phyloP scores from a whole-genome alignment of 176 grass and related monocot genomes.

The Aegilops sharonensis region DNA sequence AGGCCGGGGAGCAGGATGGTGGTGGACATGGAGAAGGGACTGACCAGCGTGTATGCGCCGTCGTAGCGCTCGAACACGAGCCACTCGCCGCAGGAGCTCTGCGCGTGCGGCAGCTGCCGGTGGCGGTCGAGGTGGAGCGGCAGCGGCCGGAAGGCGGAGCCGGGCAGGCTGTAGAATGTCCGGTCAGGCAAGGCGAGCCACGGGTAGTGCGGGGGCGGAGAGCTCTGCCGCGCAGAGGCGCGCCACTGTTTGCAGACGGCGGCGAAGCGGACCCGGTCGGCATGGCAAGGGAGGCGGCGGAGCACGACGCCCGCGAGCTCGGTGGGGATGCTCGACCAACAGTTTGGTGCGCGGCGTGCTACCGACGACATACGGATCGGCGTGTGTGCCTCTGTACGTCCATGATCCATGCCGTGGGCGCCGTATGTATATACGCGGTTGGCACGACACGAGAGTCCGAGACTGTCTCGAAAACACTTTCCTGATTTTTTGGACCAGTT shows the following conservation, averaged over 20 bases:
- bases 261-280: background rate
- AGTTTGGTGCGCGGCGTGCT: too few relatives aligned
- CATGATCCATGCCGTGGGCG: too few relatives aligned
- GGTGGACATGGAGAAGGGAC: background rate
- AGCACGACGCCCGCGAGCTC: background rate
- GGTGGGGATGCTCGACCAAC: background rate
- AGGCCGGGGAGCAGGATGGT: background rate
- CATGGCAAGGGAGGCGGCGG: background rate
- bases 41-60: background rate
- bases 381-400: too few relatives aligned
- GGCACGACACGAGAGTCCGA: too few relatives aligned
- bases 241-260: background rate
- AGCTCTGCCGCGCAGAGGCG: too few relatives aligned
- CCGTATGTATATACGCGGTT: too few relatives aligned
- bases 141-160: background rate
- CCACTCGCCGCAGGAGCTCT: background rate
- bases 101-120: background rate
- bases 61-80: background rate
- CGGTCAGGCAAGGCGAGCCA: background rate
- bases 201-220: background rate
- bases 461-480: too few relatives aligned
- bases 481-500: too few relatives aligned
- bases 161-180: background rate
- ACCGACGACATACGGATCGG: background rate
- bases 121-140: background rate